phyloP scores from a whole-genome alignment of 192 early-diverging fungal genomes.

The Coemansia furcata region DNA sequence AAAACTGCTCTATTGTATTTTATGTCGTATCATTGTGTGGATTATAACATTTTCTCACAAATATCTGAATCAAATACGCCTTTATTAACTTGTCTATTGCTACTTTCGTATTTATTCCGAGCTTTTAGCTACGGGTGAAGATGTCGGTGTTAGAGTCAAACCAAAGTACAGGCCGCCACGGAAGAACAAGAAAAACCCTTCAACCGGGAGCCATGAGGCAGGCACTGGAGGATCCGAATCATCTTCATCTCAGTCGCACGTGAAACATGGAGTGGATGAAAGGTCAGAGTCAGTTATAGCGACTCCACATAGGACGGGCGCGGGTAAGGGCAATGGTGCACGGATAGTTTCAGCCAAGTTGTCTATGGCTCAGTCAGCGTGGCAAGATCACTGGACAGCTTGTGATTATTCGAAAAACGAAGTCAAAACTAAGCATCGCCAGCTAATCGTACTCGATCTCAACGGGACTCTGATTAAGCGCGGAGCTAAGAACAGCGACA shows the following conservation, averaged over 20 bases:
- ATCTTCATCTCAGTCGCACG: not conserved
- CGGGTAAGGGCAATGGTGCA: not conserved
- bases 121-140: not conserved
- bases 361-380: not conserved
- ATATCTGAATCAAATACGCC: not conserved
- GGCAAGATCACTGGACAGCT: conserved; percentile 21
- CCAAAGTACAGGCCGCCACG: conserved; percentile 18
- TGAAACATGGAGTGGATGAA: not conserved
- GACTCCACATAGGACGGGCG: not conserved
- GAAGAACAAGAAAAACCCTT: not conserved
- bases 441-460: conserved; percentile 67
- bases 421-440: conserved; percentile 20
- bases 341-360: conserved; percentile 3
- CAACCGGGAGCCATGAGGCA: not conserved
- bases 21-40: not conserved
- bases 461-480: conserved; percentile 68
- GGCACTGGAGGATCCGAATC: not conserved
- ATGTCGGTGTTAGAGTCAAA: not conserved
- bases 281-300: not conserved
- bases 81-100: not conserved
- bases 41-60: not conserved
- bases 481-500: not conserved
- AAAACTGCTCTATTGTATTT: not conserved
- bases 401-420: conserved; percentile 30
- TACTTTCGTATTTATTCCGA: not conserved